Evolutionary conservation across 2,329 filamentous ascomycete species (phyloP), one percentile per base, ranked within the genome.

Genomic region (Beauveria scarabaeidicola): DNA sequence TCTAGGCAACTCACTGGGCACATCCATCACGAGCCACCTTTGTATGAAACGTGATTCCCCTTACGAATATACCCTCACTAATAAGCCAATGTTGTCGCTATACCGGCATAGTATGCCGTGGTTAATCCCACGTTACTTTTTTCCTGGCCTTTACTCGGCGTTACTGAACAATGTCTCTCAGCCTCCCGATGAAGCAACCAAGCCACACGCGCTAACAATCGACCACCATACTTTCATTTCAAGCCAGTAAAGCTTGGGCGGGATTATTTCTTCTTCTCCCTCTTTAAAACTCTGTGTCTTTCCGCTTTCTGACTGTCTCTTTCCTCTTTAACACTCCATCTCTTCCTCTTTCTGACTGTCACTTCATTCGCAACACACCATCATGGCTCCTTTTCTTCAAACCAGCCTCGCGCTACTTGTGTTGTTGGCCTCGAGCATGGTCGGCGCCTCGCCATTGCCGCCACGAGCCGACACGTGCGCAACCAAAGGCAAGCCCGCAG

Each of bases 401-500:
- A 54, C 60, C 50, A 51, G 63, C n/a, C 58, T 65, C 46, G 23
- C 62, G 43, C 52, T 65, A 36, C 59, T 64, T 10, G 62, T 61
- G 25, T 23, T 62, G 5, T 41, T 58, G 21, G 48, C 57, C 19
- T 64, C 65, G 2, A 51, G 47, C 19, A 29, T 65, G 25, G 44
- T 63, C 11, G 59, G 29, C 11, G 50, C 52, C 25, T 59, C 57
- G 17, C 64, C 64, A 3, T 27, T 58, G 1, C 44, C 60, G 11
- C 61, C 61, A 15, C 64, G 66, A 56, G 58, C 59, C 36, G 55
- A 58, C 36, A 69, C 68, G 40, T 73, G 70, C 52, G 65, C 62
- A 11, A 70, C 69, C 3, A 73, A 70, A 54, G 70, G 70, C 17
- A 69, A 67, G 32, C 70, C 70, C 8, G 23, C 62, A 1, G 71